Conservation (phyloP, 2,329 filamentous ascomycete species). For the Trichophyton verrucosum region DNA sequence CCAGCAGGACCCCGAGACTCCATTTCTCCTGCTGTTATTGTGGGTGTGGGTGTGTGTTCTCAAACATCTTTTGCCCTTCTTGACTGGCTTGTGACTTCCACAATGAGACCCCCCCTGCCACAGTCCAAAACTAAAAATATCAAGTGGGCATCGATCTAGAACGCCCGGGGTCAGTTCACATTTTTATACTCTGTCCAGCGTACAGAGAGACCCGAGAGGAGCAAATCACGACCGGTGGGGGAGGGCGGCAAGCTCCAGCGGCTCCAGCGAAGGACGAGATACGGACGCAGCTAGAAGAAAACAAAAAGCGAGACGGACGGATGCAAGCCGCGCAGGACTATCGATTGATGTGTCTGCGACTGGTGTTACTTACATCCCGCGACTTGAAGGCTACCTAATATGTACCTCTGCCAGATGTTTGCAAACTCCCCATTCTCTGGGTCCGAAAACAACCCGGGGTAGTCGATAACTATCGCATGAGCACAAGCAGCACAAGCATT, state of each 20-base stretch:
- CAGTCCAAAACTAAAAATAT: neutral
- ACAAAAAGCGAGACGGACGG: neutral
- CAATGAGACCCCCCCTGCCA: neutral
- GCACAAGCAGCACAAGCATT: neutral
- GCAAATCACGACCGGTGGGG: neutral
- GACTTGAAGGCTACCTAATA: neutral
- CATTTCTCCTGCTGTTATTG: neutral
- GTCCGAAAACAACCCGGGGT: neutral
- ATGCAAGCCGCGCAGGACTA: neutral
- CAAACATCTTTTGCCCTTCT: neutral
- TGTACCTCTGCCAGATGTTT: neutral
- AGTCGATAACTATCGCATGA: neutral
- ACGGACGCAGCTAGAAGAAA: neutral
- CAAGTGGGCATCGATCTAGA: conserved; percentile 2
- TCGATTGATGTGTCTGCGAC: neutral
- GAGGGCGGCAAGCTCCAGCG: neutral
- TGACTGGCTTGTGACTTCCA: conserved; percentile 1
- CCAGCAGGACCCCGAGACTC: neutral
- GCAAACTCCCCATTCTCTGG: neutral
- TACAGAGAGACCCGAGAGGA: neutral
- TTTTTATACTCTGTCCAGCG: neutral
- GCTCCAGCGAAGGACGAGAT: neutral
- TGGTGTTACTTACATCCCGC: neutral
- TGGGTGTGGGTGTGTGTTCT: neutral
- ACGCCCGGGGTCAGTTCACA: neutral